These are phyloP conservation scores for Pyricularia sp. DNA, from an alignment of 2,329 filamentous ascomycete genomes.

Conservation along the genomic window DNA sequence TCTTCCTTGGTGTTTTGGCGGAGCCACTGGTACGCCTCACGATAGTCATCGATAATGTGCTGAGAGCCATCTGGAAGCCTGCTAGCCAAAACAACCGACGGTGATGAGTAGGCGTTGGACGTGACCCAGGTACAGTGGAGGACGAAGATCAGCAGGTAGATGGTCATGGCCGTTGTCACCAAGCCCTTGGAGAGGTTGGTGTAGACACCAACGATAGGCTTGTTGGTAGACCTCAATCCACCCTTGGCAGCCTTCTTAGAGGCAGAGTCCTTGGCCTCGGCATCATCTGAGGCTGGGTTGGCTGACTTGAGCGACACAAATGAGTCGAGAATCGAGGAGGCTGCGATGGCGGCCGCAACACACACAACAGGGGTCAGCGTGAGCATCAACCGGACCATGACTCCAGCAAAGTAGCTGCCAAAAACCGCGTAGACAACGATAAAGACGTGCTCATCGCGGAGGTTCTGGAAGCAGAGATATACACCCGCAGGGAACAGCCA, in stretches of 20 bases:
- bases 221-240: constrained; percentile 60
- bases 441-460: constrained; percentile 95
- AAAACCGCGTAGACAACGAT: constrained; percentile 95
- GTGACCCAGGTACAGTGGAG: constrained; percentile 99
- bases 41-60: constrained; percentile 98
- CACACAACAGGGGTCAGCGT: constrained; percentile 95
- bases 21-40: constrained; percentile 98
- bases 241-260: constrained; percentile 45
- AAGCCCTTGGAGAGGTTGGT: constrained; percentile 67
- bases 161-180: constrained; percentile 61
- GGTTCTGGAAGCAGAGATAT: constrained; percentile 92
- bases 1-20: constrained; percentile 92
- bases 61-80: constrained; percentile 88
- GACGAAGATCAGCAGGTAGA: constrained; percentile 89
- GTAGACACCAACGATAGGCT: constrained; percentile 77
- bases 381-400: constrained; percentile 99
- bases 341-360: constrained; percentile 80
- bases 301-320: constrained; percentile 66
- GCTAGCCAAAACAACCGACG: constrained; percentile 91
- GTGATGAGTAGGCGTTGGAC: constrained; percentile 96
- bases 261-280: constrained; percentile 40
- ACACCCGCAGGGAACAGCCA: constrained; percentile 99
- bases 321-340: constrained; percentile 80
- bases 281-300: constrained; percentile 33
- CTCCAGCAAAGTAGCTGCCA: constrained; percentile 94